phyloP scores from a whole-genome alignment of 1,139 yeast species.

The Pneumocystis canis region DNA sequence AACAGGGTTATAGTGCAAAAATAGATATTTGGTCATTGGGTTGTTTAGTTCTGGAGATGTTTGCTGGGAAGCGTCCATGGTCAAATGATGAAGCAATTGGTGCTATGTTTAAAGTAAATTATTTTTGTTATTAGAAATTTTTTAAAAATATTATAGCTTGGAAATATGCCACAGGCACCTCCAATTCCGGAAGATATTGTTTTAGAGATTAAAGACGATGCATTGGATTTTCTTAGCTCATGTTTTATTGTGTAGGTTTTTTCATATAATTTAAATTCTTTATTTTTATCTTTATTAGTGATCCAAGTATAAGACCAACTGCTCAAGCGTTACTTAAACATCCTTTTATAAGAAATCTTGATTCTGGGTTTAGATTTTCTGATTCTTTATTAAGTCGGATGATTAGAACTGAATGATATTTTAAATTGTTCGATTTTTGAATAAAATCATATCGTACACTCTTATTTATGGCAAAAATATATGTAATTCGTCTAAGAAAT shows the following conservation, averaged over 20 bases:
- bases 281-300: conserved; percentile 18
- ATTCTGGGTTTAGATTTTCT: neutral
- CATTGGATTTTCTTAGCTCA: conserved; percentile 52
- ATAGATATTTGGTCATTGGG: conserved; percentile 67
- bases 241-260: conserved; percentile 38
- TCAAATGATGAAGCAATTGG: conserved; percentile 39
- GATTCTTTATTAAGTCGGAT: neutral
- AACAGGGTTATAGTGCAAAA: conserved; percentile 92
- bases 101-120: conserved; percentile 30
- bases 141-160: conserved; percentile 24
- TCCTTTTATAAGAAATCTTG: conserved; percentile 36
- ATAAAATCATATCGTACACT: neutral
- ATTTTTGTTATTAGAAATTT: conserved; percentile 26
- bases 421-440: neutral
- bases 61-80: conserved; percentile 44
- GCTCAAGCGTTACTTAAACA: conserved; percentile 54
- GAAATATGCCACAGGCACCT: conserved; percentile 72
- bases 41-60: conserved; percentile 91
- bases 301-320: conserved; percentile 78
- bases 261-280: neutral
- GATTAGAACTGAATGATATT: neutral
- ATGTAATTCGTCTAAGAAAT: too few relatives aligned
- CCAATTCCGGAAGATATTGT: conserved; percentile 84
- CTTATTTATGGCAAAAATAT: too few relatives aligned
- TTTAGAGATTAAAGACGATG: conserved; percentile 45